phyloP scores from a whole-genome alignment of 2,329 filamentous ascomycete species.

The Didymella sp. region DNA sequence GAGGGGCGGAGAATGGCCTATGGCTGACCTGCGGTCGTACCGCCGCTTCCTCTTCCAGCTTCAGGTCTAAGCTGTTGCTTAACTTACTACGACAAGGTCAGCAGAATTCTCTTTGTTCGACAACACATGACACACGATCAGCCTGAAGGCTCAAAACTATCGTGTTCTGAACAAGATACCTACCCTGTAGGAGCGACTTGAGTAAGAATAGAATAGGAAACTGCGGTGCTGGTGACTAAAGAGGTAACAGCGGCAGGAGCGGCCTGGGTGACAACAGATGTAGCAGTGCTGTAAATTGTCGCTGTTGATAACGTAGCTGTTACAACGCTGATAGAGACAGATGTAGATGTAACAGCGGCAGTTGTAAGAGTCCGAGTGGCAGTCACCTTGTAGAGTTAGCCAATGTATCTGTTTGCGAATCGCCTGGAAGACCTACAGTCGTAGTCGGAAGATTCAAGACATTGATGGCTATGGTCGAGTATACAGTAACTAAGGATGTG shows the following conservation, averaged over 20 bases:
- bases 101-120: neutral
- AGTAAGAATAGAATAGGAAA: conserved; percentile 2
- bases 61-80: neutral
- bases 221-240: neutral
- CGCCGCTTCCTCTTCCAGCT: neutral
- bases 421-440: neutral
- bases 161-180: neutral
- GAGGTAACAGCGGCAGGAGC: neutral
- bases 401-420: neutral
- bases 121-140: neutral
- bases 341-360: neutral
- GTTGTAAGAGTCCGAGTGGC: neutral
- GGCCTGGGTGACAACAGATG: neutral
- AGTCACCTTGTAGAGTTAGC: neutral
- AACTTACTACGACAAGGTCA: neutral
- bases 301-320: neutral
- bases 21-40: neutral
- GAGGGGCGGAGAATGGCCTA: neutral
- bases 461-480: neutral
- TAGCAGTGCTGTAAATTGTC: neutral
- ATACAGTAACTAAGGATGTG: neutral
- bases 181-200: conserved; percentile 2
- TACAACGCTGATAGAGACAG: neutral
- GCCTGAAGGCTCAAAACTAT: neutral
- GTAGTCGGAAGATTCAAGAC: neutral